Evolutionary conservation across 768 basidiomycete species (phyloP).

Genomic region (Lactarius sp.): DNA sequence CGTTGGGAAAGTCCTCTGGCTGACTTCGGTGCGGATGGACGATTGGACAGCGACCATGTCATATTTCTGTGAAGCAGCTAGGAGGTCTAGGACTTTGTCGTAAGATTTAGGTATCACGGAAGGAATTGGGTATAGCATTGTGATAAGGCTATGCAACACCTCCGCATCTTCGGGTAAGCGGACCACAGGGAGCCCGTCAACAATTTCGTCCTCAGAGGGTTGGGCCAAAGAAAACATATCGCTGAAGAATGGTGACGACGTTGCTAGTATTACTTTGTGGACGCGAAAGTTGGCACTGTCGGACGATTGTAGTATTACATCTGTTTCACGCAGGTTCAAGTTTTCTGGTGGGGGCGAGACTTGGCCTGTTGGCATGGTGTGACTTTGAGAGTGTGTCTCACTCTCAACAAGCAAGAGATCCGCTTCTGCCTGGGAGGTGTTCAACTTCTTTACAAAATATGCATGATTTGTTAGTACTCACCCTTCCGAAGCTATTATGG

Average conservation of each 20-base stretch:
- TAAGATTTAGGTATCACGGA: conserved; percentile 2
- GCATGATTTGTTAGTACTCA: not conserved
- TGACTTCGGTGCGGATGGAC: not conserved
- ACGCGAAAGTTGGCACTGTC: conserved; percentile 32
- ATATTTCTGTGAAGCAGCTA: conserved; percentile 27
- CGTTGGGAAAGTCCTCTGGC: not conserved
- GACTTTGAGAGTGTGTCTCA: not conserved
- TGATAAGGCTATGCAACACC: conserved; percentile 12
- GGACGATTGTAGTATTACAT: conserved; percentile 30
- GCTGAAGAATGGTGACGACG: conserved; percentile 32
- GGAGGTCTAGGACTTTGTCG: conserved; percentile 4
- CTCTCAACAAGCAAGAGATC: not conserved
- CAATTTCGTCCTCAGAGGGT: conserved; percentile 8
- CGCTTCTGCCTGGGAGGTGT: not conserved
- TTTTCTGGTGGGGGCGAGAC: not conserved
- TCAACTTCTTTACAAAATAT: not conserved
- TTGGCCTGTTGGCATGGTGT: not conserved
- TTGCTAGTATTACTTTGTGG: conserved; percentile 31
- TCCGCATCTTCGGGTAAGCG: conserved; percentile 9
- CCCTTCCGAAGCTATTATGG: not conserved
- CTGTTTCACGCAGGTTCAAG: not conserved
- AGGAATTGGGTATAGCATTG: conserved; percentile 9
- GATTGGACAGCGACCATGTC: conserved; percentile 21
- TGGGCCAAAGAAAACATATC: conserved; percentile 30
- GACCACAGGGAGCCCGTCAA: conserved; percentile 19